phyloP scores from a whole-genome alignment of 1,139 yeast genomes.

The Pichia sp. region DNA sequence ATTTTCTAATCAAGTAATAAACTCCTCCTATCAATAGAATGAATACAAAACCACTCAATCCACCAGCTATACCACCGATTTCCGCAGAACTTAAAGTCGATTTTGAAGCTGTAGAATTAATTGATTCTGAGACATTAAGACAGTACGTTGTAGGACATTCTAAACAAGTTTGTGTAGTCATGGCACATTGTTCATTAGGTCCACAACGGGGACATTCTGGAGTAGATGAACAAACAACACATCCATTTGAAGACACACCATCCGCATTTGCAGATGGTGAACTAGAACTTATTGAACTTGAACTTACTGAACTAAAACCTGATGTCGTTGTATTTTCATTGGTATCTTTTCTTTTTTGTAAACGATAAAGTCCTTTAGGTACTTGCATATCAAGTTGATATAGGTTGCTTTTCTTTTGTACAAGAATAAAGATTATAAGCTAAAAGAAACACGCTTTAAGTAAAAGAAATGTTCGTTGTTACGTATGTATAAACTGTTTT shows the following conservation, averaged over 20 bases:
- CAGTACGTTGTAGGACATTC: conserved; percentile 56
- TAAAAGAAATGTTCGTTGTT: too few relatives aligned
- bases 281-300: background rate
- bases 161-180: conserved; percentile 48
- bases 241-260: conserved; percentile 21
- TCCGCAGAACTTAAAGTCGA: conserved; percentile 21
- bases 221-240: conserved; percentile 45
- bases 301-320: background rate
- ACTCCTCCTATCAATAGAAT: conserved; percentile 34
- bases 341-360: background rate
- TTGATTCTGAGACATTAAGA: conserved; percentile 24
- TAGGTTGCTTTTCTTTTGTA: too few relatives aligned
- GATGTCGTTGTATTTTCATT: too few relatives aligned
- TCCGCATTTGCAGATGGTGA: background rate
- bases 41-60: conserved; percentile 50
- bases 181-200: conserved; percentile 45
- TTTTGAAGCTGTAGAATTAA: conserved; percentile 8
- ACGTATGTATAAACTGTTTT: too few relatives aligned
- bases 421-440: too few relatives aligned
- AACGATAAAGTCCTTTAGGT: background rate
- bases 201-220: conserved; percentile 51
- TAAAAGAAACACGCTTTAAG: too few relatives aligned
- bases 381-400: background rate
- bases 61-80: conserved; percentile 63
- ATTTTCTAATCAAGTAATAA: conserved; percentile 34